Evolutionary conservation across 768 basidiomycete genomes (phyloP).

Genomic region (Trametes coccinea): DNA sequence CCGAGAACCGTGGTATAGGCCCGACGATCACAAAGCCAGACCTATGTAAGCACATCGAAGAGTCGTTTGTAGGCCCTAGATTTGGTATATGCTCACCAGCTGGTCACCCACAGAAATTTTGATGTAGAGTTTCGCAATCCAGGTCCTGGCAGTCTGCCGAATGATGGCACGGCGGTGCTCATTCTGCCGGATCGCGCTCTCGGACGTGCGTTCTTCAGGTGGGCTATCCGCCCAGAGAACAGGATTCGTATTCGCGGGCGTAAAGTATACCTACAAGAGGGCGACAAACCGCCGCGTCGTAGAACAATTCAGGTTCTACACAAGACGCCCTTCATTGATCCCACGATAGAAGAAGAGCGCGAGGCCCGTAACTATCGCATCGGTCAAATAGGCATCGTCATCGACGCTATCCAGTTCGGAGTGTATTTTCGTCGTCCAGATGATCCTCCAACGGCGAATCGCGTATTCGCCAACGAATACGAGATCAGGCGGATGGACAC

Average conservation of each 20-base stretch:
- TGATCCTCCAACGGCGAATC: conserved; percentile 22
- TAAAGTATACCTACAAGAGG: conserved; percentile 16
- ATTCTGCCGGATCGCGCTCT: conserved; percentile 29
- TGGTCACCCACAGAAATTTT: conserved; percentile 54
- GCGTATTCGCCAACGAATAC: conserved; percentile 68
- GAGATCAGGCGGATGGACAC: conserved; percentile 46
- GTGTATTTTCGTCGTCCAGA: conserved; percentile 42
- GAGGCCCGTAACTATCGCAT: conserved; percentile 43
- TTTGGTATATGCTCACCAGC: conserved; percentile 14
- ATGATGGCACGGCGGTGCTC: conserved; percentile 51
- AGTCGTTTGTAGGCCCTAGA: too few species aligned
- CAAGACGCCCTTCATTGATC: conserved; percentile 33
- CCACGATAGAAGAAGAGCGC: conserved; percentile 27
- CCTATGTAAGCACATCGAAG: conserved; percentile 2
- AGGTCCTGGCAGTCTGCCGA: conserved; percentile 49
- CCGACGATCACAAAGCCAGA: not conserved
- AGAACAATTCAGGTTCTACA: conserved; percentile 17
- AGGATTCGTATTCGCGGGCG: conserved; percentile 21
- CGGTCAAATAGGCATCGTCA: conserved; percentile 41
- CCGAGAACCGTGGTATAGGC: conserved; percentile 42
- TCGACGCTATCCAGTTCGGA: conserved; percentile 71
- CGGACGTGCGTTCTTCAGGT: conserved; percentile 47
- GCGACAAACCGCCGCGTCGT: not conserved
- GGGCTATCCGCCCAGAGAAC: conserved; percentile 36
- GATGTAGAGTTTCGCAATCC: conserved; percentile 51